phyloP scores from a whole-genome alignment of 2,329 filamentous ascomycete genomes.

The Colletotrichum sp. region DNA sequence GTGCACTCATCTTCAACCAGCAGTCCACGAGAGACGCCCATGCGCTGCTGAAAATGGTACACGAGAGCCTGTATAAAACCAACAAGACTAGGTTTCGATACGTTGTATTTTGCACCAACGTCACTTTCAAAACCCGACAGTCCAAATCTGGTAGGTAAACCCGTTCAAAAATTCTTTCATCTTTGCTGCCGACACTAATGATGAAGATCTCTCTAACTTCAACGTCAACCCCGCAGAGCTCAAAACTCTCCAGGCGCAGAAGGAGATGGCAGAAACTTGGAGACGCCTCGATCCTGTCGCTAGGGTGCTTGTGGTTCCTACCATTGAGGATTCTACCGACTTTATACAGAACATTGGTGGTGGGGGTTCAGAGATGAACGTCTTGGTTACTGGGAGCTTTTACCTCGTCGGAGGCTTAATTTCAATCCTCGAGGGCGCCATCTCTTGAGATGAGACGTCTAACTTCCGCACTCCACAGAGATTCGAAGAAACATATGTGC shows the following conservation, averaged over 20 bases:
- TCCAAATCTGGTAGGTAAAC: not conserved
- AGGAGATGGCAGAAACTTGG: not conserved
- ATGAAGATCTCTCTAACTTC: not conserved
- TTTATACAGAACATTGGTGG: not conserved
- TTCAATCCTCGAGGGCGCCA: not conserved
- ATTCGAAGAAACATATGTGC: not conserved
- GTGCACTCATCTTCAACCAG: not conserved
- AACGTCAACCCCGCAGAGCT: not conserved
- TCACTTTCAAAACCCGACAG: not conserved
- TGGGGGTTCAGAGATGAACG: not conserved
- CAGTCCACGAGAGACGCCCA: not conserved
- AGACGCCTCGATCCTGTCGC: not conserved
- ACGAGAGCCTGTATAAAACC: not conserved
- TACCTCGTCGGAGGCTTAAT: not conserved
- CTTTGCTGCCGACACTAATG: not conserved
- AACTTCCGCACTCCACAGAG: not conserved
- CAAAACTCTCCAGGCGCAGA: not conserved
- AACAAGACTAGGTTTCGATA: not conserved
- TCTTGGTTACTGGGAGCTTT: not conserved
- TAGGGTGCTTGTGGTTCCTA: not conserved
- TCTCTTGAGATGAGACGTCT: not conserved
- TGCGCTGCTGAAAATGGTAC: not conserved
- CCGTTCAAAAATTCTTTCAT: not conserved
- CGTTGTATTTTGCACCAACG: not conserved
- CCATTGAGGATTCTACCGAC: not conserved